Percentiles rank a stretch among this genome's conserved stretches.
phyloP scores from a whole-genome alignment of 2,329 filamentous ascomycete genomes.

The Mycosphaerelloides madeirae region DNA sequence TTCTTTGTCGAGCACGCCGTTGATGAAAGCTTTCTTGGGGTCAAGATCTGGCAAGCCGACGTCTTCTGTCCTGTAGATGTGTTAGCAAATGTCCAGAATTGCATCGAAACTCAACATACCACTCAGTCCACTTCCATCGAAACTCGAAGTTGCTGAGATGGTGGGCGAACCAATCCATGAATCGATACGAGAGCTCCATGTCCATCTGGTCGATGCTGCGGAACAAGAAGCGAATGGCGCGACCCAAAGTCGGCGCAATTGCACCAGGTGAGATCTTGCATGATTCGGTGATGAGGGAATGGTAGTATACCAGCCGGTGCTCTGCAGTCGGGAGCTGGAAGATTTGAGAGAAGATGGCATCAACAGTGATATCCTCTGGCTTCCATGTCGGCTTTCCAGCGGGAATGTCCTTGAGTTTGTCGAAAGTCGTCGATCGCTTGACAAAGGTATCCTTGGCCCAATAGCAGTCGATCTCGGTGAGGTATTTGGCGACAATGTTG shows the following conservation, averaged over 20 bases:
- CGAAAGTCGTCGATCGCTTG: slow-evolving; percentile 87
- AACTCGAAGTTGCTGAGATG: slow-evolving; percentile 99
- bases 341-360: slow-evolving; percentile 93
- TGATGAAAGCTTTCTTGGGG: slow-evolving; percentile 89
- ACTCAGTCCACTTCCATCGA: slow-evolving; percentile 99
- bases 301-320: slow-evolving; percentile 95
- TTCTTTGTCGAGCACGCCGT: slow-evolving; percentile 89
- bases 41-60: slow-evolving; percentile 70
- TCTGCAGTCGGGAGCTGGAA: slow-evolving; percentile 81
- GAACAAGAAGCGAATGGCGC: slow-evolving; percentile 90
- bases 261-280: slow-evolving; percentile 94
- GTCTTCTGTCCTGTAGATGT: slow-evolving; percentile 62
- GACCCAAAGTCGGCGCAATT: slow-evolving; percentile 88
- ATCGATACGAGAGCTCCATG: slow-evolving; percentile 77
- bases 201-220: slow-evolving; percentile 77
- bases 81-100: slow-evolving; percentile 8
- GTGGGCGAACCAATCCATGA: slow-evolving; percentile 96
- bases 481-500: slow-evolving; percentile 74
- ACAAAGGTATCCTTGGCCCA: slow-evolving; percentile 87
- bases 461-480: slow-evolving; percentile 93
- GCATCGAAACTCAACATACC: slow-evolving; percentile 48
- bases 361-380: slow-evolving; percentile 93
- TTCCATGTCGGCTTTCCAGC: slow-evolving; percentile 83
- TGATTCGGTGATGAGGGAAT: slow-evolving; percentile 86
- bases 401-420: slow-evolving; percentile 66